A percentile compares a stretch with the other conserved stretches of the same genome.
Conservation (phyloP, 768 basidiomycete genomes). For the Solioccasus polychromus region DNA sequence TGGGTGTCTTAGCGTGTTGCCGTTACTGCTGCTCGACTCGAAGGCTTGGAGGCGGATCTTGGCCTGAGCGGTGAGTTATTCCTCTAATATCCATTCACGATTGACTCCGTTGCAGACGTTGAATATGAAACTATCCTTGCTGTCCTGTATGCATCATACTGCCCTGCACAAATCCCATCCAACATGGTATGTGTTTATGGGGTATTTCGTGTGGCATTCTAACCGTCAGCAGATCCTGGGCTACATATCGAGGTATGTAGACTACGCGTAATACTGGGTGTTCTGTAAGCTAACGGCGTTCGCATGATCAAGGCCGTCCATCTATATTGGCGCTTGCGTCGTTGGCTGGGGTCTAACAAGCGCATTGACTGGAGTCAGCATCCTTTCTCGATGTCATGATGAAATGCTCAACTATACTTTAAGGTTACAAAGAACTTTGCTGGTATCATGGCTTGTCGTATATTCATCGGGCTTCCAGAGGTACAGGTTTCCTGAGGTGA, state of each 20-base stretch:
- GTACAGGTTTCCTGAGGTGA: constrained; percentile 16
- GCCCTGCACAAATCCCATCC: constrained; percentile 62
- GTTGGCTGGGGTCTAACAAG: constrained; percentile 64
- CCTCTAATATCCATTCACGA: too few species aligned
- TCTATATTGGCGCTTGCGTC: constrained; percentile 60
- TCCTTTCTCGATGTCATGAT: not conserved
- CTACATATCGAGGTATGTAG: constrained; percentile 46
- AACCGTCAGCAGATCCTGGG: constrained; percentile 46
- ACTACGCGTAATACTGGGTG: not conserved
- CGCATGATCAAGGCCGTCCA: constrained; percentile 45
- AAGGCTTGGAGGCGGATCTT: constrained; percentile 41
- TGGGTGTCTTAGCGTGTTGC: constrained; percentile 33
- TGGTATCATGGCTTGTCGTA: constrained; percentile 53
- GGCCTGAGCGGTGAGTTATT: constrained; percentile 26
- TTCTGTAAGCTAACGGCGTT: not conserved
- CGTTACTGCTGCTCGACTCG: constrained; percentile 36
- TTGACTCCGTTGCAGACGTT: constrained; percentile 35
- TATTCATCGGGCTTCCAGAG: constrained; percentile 65
- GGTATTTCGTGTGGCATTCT: too few species aligned
- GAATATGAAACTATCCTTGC: constrained; percentile 54
- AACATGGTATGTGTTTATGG: constrained; percentile 48
- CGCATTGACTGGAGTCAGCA: constrained; percentile 53
- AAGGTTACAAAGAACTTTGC: constrained; percentile 54
- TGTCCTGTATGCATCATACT: constrained; percentile 55
- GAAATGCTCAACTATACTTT: not conserved